Conservation (phyloP, 495 filamentous ascomycete species). For the Apiosordaria backusii region DNA sequence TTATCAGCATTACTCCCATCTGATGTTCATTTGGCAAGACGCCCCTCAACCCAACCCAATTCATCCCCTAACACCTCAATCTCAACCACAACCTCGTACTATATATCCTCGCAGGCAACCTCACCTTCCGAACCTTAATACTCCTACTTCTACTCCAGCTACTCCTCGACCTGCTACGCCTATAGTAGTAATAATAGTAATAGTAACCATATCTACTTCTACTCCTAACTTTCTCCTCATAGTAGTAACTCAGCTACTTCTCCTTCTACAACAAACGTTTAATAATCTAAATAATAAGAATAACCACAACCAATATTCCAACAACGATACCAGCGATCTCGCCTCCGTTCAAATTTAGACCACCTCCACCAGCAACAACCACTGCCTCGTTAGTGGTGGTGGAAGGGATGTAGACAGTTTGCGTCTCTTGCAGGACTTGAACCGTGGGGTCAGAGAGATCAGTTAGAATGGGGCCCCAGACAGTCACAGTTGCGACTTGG, state of each 20-base stretch:
- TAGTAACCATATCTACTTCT: neutral
- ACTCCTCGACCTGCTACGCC: neutral
- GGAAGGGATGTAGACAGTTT: neutral
- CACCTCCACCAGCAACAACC: neutral
- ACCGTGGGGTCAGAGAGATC: neutral
- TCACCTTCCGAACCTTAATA: neutral
- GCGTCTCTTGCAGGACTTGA: neutral
- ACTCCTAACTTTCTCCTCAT: conserved; percentile 6
- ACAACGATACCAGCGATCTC: conserved; percentile 9
- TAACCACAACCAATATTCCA: neutral
- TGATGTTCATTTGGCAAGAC: too few species aligned
- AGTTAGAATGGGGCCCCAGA: neutral
- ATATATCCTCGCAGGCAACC: neutral
- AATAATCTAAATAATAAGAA: conserved; percentile 5
- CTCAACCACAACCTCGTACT: neutral
- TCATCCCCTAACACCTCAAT: neutral
- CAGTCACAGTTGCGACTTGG: neutral
- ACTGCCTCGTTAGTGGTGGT: neutral
- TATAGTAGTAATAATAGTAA: neutral
- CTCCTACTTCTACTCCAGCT: conserved; percentile 4
- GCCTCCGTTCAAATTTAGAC: neutral
- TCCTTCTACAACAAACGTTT: neutral
- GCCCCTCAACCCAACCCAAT: neutral
- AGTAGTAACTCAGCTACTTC: conserved; percentile 3
- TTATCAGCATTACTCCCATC: too few species aligned